Evolutionary conservation across 1,284 basidiomycete genomes (phyloP).

Genomic region (Leccinum subrobustum): DNA sequence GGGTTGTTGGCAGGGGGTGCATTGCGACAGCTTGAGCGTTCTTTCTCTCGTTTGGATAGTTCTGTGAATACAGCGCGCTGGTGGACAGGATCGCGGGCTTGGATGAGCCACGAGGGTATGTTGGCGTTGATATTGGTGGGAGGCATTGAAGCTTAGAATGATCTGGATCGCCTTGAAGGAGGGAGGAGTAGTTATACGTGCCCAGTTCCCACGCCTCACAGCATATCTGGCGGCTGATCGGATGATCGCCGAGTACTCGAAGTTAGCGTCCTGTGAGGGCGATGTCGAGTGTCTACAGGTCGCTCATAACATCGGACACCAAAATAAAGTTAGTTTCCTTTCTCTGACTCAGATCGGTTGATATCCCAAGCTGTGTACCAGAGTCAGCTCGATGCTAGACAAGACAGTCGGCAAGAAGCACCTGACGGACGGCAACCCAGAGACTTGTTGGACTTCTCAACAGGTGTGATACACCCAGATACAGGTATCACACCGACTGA

Average conservation of each 20-base stretch:
- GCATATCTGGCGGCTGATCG: neutral
- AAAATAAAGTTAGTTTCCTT: slow-evolving; percentile 46
- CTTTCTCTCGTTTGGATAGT: slow-evolving; percentile 26
- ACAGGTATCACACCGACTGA: slow-evolving; percentile 7
- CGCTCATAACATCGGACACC: slow-evolving; percentile 37
- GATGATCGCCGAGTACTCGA: neutral
- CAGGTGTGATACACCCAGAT: slow-evolving; percentile 45
- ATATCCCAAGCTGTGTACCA: slow-evolving; percentile 28
- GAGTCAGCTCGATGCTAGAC: slow-evolving; percentile 83
- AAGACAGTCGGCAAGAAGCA: slow-evolving; percentile 71
- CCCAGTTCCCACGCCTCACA: neutral
- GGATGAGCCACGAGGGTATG: slow-evolving; percentile 22
- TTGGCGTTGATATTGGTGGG: neutral
- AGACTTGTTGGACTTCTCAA: slow-evolving; percentile 84
- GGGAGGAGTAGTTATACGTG: neutral
- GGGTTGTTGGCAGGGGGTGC: slow-evolving; percentile 1
- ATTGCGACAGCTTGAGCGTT: slow-evolving; percentile 23
- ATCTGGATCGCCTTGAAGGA: neutral
- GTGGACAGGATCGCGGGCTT: slow-evolving; percentile 12
- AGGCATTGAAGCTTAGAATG: neutral
- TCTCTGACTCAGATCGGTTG: neutral
- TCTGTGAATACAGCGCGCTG: slow-evolving; percentile 15
- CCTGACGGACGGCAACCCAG: slow-evolving; percentile 67
- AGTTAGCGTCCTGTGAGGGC: neutral
- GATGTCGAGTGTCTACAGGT: slow-evolving; percentile 21